Evolutionary conservation across 2,329 filamentous ascomycete genomes (phyloP), one percentile per base, ranked within the genome.

Genomic region (Neopestalotiopsis clavispora): DNA sequence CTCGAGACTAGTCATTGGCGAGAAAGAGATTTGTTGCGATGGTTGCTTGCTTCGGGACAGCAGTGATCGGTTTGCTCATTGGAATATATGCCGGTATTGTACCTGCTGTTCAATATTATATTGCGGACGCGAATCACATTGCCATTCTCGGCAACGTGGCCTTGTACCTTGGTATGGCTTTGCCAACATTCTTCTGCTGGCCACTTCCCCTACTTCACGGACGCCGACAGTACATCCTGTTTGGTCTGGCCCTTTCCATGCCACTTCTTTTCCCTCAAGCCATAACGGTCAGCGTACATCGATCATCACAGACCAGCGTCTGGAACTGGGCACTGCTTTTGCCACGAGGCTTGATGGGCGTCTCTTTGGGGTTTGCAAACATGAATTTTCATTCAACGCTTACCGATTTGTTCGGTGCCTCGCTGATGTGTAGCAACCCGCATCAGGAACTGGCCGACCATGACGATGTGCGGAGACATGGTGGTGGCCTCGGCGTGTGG

Each of bases 401-500:
- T 5, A 88, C 91, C 3, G 92, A 95, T 75, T 82, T 95, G 0
- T 95, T 94, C 75, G 93, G 93, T 0, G 90, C 91, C 4, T 94
- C 91, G 0, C 80, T 94, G 28, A 92, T 93, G 85, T 92, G 90
- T 74, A 84, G 85, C 56, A 89, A 90, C 63, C 92, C 92, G 1
- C 91, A 94, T 74, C 90, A 93, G 79, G 92, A 94, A 75, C 81
- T 92, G 23, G 90, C 92, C 1, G 86, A 91, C 68, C 80, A 86
- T 13, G 88, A 88, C 72, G 92, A 94, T 77, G 87, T 92, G 20
- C 87, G 92, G 67, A 85, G 92, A 56, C 91, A 94, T 75, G 93
- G 93, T 7, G 92, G 92, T 13, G 92, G 93, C 0, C 90, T 94
- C 82, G 93, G 93, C 0, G 82, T 92, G n/a, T 95, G 92, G 93